Percentiles rank a stretch among this genome's conserved stretches.
Evolutionary conservation across 2,329 filamentous ascomycete species (phyloP).

Genomic region (Corniculantispora saksenae): DNA sequence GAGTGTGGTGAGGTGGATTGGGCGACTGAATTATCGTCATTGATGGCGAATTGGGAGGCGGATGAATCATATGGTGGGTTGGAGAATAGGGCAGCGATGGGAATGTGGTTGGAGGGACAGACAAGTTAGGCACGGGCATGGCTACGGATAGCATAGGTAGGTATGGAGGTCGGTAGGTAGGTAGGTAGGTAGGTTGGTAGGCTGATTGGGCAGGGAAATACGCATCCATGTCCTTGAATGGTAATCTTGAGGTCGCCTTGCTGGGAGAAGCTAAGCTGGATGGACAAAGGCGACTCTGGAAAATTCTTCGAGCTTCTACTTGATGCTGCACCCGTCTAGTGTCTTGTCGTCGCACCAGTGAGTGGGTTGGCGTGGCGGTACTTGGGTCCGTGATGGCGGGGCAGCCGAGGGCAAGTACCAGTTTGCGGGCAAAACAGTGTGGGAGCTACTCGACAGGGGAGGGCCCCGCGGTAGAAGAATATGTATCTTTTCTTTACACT

Average conservation of each 20-base stretch:
- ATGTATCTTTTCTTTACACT: neutral
- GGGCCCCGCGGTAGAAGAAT: neutral
- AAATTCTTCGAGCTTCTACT: conserved; percentile 30
- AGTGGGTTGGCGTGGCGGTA: too few species aligned
- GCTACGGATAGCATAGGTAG: too few species aligned
- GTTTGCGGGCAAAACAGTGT: neutral
- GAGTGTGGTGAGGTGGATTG: neutral
- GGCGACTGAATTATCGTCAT: neutral
- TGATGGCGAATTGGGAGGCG: neutral
- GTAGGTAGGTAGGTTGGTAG: too few species aligned
- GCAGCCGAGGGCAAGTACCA: conserved; percentile 13
- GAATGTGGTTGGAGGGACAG: neutral
- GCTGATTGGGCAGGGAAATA: too few species aligned
- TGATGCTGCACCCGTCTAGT: conserved; percentile 11
- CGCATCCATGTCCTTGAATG: too few species aligned
- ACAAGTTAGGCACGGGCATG: too few species aligned
- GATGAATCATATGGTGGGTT: neutral
- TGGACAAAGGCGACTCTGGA: conserved; percentile 23
- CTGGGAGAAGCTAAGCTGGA: neutral
- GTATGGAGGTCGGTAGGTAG: too few species aligned
- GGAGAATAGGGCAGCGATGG: neutral
- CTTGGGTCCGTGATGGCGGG: conserved; percentile 10
- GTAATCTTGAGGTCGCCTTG: neutral
- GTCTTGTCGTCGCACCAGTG: conserved; percentile 4
- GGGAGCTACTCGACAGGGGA: neutral